Evolutionary conservation across 495 filamentous ascomycete species (phyloP).

Genomic region (Penicillium maclennaniae): DNA sequence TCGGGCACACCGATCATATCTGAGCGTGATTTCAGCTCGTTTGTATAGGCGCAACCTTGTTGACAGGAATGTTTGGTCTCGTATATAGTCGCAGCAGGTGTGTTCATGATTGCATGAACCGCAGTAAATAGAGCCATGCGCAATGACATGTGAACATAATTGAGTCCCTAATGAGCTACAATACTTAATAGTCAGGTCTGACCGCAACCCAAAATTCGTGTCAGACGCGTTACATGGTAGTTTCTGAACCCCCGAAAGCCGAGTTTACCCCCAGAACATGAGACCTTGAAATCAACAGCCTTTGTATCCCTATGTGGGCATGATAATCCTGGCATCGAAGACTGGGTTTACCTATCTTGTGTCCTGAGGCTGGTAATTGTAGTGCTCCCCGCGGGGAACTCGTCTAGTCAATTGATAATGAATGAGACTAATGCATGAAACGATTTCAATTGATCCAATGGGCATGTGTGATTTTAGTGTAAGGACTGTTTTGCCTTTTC

Average conservation of each 20-base stretch:
- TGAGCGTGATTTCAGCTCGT: constrained; percentile 9
- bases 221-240: background rate
- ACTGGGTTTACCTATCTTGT: too few species aligned
- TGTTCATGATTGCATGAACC: background rate
- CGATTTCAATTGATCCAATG: background rate
- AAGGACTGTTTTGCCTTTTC: constrained; percentile 15
- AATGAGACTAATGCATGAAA: background rate
- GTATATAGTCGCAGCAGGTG: constrained; percentile 1
- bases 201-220: background rate
- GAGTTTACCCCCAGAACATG: constrained; percentile 2
- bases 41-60: background rate
- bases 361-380: too few species aligned
- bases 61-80: background rate
- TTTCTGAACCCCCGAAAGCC: background rate
- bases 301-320: background rate
- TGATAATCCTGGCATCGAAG: background rate
- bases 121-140: background rate
- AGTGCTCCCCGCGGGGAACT: background rate
- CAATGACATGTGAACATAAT: background rate
- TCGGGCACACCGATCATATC: constrained; percentile 51
- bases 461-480: constrained; percentile 1
- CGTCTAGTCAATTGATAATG: background rate
- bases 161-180: background rate
- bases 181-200: background rate
- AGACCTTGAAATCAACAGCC: background rate